A percentile compares a stretch with the other conserved stretches of the same genome.
Conservation (phyloP, 108 stramenopile species). For the Fistulifera pelliculosa region DNA sequence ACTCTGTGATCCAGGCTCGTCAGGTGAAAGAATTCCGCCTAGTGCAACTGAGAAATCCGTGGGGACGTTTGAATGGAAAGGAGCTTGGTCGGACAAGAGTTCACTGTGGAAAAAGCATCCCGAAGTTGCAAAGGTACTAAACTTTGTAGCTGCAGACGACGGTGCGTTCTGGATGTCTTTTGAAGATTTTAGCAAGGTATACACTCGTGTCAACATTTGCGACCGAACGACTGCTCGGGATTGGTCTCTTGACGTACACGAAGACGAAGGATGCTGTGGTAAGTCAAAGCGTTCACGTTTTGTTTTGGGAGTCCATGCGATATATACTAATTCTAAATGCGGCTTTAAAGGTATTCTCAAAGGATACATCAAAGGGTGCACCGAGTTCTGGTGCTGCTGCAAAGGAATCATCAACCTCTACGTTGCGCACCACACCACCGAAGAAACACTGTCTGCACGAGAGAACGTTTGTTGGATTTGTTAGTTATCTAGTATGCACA, state of each 20-base stretch:
- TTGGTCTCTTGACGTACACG: conserved; percentile 28
- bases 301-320: too few relatives aligned
- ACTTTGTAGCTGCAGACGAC: conserved; percentile 17
- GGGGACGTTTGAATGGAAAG: conserved; percentile 42
- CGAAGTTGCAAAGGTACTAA: conserved; percentile 14
- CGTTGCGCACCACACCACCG: conserved; percentile 28
- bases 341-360: too few relatives aligned
- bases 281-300: conserved; percentile 8
- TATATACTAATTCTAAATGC: too few relatives aligned
- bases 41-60: conserved; percentile 29
- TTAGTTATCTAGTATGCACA: conserved; percentile 2
- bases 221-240: conserved; percentile 30
- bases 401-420: conserved; percentile 31
- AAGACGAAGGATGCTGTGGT: conserved; percentile 27
- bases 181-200: conserved; percentile 14
- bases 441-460: conserved; percentile 25
- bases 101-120: conserved; percentile 21
- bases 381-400: conserved; percentile 33
- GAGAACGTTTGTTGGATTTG: conserved; percentile 30
- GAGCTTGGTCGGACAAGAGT: conserved; percentile 29
- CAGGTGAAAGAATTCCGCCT: conserved; percentile 16
- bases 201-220: conserved; percentile 22
- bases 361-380: conserved; percentile 29
- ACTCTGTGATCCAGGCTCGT: conserved; percentile 42
- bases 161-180: conserved; percentile 19